Percentiles rank a stretch among this genome's conserved stretches.
Evolutionary conservation across 164 flowering plant genomes (phyloP).

Genomic region (Dillenia turbinata): DNA sequence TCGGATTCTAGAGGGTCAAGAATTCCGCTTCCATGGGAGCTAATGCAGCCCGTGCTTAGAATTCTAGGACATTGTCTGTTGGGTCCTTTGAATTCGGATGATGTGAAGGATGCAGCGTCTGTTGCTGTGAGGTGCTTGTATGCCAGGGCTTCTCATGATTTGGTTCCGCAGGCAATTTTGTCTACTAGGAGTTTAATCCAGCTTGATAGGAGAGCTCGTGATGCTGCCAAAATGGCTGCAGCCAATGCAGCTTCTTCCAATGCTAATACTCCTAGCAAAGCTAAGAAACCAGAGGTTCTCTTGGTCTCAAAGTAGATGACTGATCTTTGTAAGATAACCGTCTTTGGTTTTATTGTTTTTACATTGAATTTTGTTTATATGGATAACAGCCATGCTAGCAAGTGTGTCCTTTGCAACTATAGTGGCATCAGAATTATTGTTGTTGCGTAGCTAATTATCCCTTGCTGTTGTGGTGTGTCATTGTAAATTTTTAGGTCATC

Average conservation of each 20-base stretch:
- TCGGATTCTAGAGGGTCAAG: constrained; percentile 36
- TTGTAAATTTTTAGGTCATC: too few species aligned
- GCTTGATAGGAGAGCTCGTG: constrained; percentile 65
- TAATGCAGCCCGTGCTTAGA: constrained; percentile 72
- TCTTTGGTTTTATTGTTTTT: constrained; percentile 8
- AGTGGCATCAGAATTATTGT: too few species aligned
- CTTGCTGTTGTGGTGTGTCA: too few species aligned
- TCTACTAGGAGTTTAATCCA: constrained; percentile 82
- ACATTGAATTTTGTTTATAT: too few species aligned
- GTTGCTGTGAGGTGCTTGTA: constrained; percentile 73
- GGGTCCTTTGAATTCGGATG: constrained; percentile 68
- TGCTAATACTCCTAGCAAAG: constrained; percentile 73
- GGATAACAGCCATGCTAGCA: too few species aligned
- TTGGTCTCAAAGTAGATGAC: constrained; percentile 71
- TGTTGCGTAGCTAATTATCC: too few species aligned
- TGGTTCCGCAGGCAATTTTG: constrained; percentile 80
- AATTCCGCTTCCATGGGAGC: constrained; percentile 95
- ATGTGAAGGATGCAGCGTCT: constrained; percentile 74
- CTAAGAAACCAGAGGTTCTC: constrained; percentile 83
- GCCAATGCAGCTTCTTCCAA: constrained; percentile 46
- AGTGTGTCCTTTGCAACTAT: too few species aligned
- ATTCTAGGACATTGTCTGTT: constrained; percentile 86
- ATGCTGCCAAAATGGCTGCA: constrained; percentile 37
- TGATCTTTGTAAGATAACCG: constrained; percentile 26
- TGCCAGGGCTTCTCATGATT: constrained; percentile 87